Base-by-base conservation (phyloP, 192 early-diverging fungal species). In the Gonapodya prolifera region DNA sequence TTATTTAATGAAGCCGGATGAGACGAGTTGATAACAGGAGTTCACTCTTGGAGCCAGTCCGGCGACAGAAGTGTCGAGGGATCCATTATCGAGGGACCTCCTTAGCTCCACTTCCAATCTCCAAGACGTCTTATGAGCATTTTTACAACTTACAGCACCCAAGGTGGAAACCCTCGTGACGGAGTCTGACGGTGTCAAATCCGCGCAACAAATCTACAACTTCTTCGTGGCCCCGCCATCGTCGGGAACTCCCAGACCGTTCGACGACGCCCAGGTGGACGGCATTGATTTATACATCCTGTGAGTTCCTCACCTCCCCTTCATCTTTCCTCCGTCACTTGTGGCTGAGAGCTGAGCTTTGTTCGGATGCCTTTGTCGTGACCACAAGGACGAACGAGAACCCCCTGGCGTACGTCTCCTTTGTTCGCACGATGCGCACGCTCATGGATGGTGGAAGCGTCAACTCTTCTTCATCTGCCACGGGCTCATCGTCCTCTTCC, bases 141-240 rank as follows among this genome's bases (percentile, higher is more conserved):
- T n/a, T n/a, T n/a, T 61, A 61, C 23, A 23, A 61, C 45, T 61
- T 8, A 23, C 45, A 61, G 45, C 8, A 61, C 8, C 45, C 8
- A 61, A 23, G 23, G 8, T 8, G 23, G 45, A 61, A 61, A 61
- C 45, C 23, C 45, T 61, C 23, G 23, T 16, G 45, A 61, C 8
- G 8, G 45, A 61, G 23, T 8, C 45, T 23, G 45, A 61, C 45
- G 90, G 83, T 16, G 83, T 75, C 30, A 80, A 83, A 28, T 91
- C 92, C 80, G 92, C 94, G 0, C 81, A 88, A 32, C 83, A 89
- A 36, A 83, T 95, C 34, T 94, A 91, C 90, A 88, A 94, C 77
- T 81, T 92, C 76, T 94, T 94, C 75, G 80, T 92, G 17, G 90
- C 88, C 34, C 92, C 93, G 16, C 84, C 82, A 33, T 83, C 89